These are phyloP conservation scores for Colletotrichum cuscutae DNA, from an alignment of 2,329 filamentous ascomycete species.

Conservation along the genomic window DNA sequence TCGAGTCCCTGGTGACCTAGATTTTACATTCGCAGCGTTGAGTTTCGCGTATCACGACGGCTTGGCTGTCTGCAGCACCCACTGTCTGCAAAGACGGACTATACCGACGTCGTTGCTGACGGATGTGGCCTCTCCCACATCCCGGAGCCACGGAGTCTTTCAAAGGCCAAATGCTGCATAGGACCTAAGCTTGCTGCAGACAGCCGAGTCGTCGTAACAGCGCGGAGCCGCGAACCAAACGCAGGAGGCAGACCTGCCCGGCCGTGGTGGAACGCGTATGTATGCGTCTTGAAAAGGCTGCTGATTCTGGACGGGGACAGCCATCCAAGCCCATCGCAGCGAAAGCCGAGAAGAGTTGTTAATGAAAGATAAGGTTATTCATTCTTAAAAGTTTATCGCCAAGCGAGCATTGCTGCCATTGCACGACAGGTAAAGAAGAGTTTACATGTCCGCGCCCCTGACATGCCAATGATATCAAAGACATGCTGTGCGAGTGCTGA, in stretches of 20 bases:
- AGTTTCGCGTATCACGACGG: no score
- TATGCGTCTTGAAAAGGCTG: no score
- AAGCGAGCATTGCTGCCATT: background rate
- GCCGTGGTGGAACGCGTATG: background rate
- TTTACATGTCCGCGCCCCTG: background rate
- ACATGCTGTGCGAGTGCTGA: background rate
- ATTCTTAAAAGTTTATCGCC: background rate
- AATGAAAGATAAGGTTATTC: background rate
- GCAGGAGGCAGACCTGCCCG: background rate
- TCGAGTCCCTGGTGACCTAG: background rate
- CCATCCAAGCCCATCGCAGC: no score
- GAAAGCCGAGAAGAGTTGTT: background rate
- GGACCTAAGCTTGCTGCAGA: background rate
- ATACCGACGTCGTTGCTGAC: no score
- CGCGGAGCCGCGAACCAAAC: background rate
- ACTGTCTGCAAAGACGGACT: no score
- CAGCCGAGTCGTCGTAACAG: background rate
- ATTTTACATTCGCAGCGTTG: background rate
- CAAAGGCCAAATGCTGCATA: no score
- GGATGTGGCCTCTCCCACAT: no score
- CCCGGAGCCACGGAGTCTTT: no score
- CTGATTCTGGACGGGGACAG: background rate
- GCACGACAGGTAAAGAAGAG: background rate
- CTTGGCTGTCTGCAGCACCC: no score
- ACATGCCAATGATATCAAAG: background rate